Base-by-base conservation (phyloP, 306 rosid genomes). In the Hippophae tibetana region DNA sequence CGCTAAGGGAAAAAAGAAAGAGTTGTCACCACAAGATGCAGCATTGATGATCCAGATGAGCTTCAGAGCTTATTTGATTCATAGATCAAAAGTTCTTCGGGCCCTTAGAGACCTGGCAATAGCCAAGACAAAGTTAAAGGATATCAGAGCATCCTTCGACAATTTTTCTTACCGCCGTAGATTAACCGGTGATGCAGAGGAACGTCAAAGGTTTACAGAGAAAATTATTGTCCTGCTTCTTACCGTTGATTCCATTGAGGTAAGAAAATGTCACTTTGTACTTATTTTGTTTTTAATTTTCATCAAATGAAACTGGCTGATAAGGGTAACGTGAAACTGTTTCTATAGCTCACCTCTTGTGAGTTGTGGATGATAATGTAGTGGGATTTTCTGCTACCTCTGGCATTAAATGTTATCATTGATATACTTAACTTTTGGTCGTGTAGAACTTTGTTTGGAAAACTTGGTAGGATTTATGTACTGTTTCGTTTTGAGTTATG, bases 221-320 rank as follows among this genome's bases (percentile, higher is more conserved):
- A 89, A 76, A 77, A 77, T 89, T 58, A 86, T 89, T 54, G 97
- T 89, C 74, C 76, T 89, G 61, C 93, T 89, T 25, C 94, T 89
- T 56, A 89, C 97, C 58, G 88, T 86, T 62, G 97, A 89, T 78
- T 79, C 90, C 54, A 82, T 89, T 52, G 95, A 89, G 95, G 96
- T 88, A 62, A 57, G 11, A 9, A 4, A 31, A 31, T 31, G 38
- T 31, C 38, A 31, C 38, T 31, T 31, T 31, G 38, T 31, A 31
- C 38, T 2, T 31, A 31, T 31, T 31, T 31, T 31, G 38, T 31
- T 31, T 31, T 31, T 31, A 31, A 31, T 31, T 31, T 31, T 31
- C 38, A 2, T 31, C 38, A 31, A 31, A 31, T 31, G 38, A 31
- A 18, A 18, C 1, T 18, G 23, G 23, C 1, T 18, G 23, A 18